Base-by-base conservation (phyloP, 2,329 filamentous ascomycete genomes). In the Ophiostoma tasmaniense region DNA sequence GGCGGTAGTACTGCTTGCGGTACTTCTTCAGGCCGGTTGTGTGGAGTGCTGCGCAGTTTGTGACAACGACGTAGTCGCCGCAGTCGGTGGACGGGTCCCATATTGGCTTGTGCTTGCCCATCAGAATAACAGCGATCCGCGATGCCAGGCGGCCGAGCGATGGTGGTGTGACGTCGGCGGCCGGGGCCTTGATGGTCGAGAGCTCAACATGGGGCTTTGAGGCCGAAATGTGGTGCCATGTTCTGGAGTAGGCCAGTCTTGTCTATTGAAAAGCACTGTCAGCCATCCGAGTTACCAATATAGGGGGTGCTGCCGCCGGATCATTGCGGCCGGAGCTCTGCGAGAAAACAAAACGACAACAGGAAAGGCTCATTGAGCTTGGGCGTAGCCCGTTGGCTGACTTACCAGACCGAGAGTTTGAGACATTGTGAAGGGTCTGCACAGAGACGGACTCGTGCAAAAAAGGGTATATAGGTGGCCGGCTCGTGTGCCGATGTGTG, bases 31-130 rank as follows among this genome's bases (percentile, higher is more conserved):
- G 91, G 73, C 95, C 95, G 8, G 95, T 98, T 1, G 89, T 90
- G 81, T 93, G 89, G 66, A 99, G 84, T 65, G 94, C 89, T 55
- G 90, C 86, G 83, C 95, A 98, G 78, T 93, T 89, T 50, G 92
- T 92, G 67, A 95, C 93, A 0, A 99, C 94, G 14, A 99, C 93
- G 80, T 99, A 99, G 87, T 99, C 95, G 74, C 95, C 95, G 84
- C 95, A 98, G 84, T 99, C 95, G 71, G 93, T 97, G 28, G 93
- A 97, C 1, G 95, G 95, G 81, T 98, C 92, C 82, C 89, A 99
- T 79, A 95, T 97, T 28, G 95, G 95, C 82, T 99, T 99, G 85
- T 99, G 90, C 84, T 99, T 99, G 81, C 95, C 95, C 93, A 98
- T 97, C 67, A 97, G 87, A 71, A 92, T 84, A 68, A 89, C 83